phyloP scores from a whole-genome alignment of 169 alveolate species.

The Plasmodium relictum region DNA sequence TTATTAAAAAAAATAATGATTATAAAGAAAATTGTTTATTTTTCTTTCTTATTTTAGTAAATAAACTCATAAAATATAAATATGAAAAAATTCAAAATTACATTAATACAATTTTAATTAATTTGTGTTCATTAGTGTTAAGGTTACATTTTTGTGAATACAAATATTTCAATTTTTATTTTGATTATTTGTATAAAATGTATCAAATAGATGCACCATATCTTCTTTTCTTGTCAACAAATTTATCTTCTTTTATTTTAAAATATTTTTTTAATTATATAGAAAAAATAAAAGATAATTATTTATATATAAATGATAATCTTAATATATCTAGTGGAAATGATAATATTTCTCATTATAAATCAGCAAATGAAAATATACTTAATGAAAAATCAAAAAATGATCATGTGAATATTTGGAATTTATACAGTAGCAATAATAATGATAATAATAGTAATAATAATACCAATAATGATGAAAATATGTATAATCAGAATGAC shows the following conservation, averaged over 20 bases:
- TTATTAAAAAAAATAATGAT: conserved; percentile 8
- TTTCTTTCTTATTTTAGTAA: conserved; percentile 36
- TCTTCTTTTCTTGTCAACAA: conserved; percentile 25
- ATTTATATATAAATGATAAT: background rate
- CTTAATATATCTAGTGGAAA: background rate
- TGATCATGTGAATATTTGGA: background rate
- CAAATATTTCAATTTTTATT: background rate
- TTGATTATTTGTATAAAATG: background rate
- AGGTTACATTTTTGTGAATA: conserved; percentile 7
- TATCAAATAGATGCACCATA: background rate
- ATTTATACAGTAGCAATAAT: background rate
- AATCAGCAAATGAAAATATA: background rate
- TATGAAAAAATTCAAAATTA: conserved; percentile 38
- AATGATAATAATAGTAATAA: background rate
- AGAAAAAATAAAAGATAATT: background rate
- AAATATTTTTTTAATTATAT: conserved; percentile 25
- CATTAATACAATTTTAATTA: conserved; percentile 14
- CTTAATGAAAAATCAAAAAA: background rate
- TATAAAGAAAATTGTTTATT: conserved; percentile 32
- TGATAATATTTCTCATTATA: background rate
- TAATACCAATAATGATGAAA: background rate
- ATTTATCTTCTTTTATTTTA: conserved; percentile 39
- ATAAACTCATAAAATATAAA: conserved; percentile 47
- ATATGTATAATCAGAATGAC: background rate
- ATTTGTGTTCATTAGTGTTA: conserved; percentile 22